Base-by-base conservation (phyloP, 208 protist genomes). In the Tritrichomonas musculus region DNA sequence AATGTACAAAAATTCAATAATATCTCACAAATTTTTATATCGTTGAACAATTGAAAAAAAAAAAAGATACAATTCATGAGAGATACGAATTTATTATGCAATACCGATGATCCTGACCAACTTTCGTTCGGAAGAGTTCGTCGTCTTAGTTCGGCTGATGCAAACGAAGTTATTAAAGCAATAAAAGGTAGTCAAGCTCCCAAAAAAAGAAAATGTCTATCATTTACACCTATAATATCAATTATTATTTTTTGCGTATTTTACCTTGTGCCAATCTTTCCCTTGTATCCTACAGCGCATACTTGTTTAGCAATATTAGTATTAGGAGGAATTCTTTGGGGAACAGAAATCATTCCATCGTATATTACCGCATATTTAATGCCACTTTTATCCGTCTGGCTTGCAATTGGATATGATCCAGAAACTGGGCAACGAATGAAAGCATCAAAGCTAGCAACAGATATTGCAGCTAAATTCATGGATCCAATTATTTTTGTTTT, bases 401-500 rank as follows among this genome's bases (percentile, higher is more conserved):
- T 88, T 88, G n/a, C 27, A n/a, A 47, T 88, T 60, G 77, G 77
- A 20, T 88, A 88, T 60, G 77, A 88, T 11, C 8, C 33, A 60
- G 25, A 44, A 14, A 88, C 77, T 30, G 77, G 77, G 47, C 11
- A 17, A 88, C 25, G 77, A 88, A 88, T 88, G 41, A 25, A 41
- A 11, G 77, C 77, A 33, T 44, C 20, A 47, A 0, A 27, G 39
- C 57, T 88, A 57, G 77, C 77, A n/a, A 47, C 47, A n/a, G 47
- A 17, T 0, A 88, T 88, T 30, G 77, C 77, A 27, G 77, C 77
- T 30, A 88, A 88, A 88, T 88, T 88, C n/a, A 88, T 49, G 47
- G 77, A 88, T 39, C 77, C 77, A 20, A 88, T 88, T n/a, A 88
- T 88, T 39, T 88, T 88, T 36, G 77, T 88, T 33, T 88, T 88